These are phyloP conservation scores for Penicillium simplicissimum DNA, from an alignment of 495 filamentous ascomycete species.

Conservation along the genomic window DNA sequence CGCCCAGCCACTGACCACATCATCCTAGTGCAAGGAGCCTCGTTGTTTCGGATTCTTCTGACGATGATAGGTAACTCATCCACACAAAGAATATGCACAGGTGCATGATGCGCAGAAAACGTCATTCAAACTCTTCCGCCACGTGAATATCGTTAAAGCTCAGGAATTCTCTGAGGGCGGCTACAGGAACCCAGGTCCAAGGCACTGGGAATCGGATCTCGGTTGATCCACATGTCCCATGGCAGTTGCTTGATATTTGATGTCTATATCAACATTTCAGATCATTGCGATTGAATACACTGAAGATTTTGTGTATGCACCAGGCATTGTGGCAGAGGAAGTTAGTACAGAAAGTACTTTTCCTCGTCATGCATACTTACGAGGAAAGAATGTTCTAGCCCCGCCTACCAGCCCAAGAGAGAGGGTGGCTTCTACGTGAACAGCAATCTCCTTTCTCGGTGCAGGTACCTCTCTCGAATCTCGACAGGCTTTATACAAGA, in stretches of 20 bases:
- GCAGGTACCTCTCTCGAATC: neutral
- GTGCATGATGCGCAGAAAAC: constrained; percentile 4
- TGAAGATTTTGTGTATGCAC: neutral
- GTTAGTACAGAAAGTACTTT: neutral
- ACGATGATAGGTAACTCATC: neutral
- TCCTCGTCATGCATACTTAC: constrained; percentile 4
- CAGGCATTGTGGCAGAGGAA: neutral
- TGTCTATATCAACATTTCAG: neutral
- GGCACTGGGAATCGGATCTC: constrained; percentile 29
- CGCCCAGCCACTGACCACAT: neutral
- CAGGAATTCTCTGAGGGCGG: constrained; percentile 20
- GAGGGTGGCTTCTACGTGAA: neutral
- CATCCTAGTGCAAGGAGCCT: neutral
- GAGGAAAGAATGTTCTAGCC: constrained; percentile 5
- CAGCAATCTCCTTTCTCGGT: neutral
- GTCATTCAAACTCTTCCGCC: constrained; percentile 17
- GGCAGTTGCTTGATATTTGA: constrained; percentile 11
- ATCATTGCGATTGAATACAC: neutral
- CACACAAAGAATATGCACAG: neutral
- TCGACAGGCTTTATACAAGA: neutral
- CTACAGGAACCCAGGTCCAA: constrained; percentile 21
- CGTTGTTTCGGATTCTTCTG: neutral
- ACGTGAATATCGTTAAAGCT: constrained; percentile 23
- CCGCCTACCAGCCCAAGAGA: neutral
- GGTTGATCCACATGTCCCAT: constrained; percentile 31